Conservation (phyloP, 257 asterid genomes). For the Solanum clarkiae region DNA sequence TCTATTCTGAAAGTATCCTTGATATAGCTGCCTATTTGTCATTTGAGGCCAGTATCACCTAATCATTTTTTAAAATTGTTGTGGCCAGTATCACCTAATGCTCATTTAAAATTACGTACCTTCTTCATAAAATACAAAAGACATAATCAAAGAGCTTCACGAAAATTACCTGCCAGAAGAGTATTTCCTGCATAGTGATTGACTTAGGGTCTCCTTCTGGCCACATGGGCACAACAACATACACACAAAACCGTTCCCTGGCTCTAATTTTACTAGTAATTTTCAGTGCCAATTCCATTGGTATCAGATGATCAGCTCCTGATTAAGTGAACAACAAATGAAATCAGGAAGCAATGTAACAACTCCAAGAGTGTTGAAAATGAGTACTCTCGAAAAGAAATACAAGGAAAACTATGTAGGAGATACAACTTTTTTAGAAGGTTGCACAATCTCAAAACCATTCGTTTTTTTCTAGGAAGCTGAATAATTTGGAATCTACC, state of each 20-base stretch:
- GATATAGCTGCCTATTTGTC: background rate
- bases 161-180: conserved; percentile 81
- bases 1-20: background rate
- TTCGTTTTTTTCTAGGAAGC: background rate
- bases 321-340: background rate
- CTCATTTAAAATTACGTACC: background rate
- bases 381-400: background rate
- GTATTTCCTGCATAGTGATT: conserved; percentile 75
- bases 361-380: background rate
- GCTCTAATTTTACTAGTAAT: conserved; percentile 72
- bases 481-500: background rate
- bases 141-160: background rate
- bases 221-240: conserved; percentile 84
- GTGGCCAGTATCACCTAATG: background rate
- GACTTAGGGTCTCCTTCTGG: conserved; percentile 88
- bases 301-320: conserved; percentile 92
- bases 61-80: background rate
- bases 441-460: background rate
- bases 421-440: background rate
- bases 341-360: background rate
- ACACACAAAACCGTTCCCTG: conserved; percentile 66
- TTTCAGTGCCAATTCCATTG: conserved; percentile 69
- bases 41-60: background rate
- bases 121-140: background rate
- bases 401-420: background rate